These are phyloP conservation scores for Hymenotorrendiella dingleyae DNA, from an alignment of 2,329 filamentous ascomycete species.

Conservation along the genomic window DNA sequence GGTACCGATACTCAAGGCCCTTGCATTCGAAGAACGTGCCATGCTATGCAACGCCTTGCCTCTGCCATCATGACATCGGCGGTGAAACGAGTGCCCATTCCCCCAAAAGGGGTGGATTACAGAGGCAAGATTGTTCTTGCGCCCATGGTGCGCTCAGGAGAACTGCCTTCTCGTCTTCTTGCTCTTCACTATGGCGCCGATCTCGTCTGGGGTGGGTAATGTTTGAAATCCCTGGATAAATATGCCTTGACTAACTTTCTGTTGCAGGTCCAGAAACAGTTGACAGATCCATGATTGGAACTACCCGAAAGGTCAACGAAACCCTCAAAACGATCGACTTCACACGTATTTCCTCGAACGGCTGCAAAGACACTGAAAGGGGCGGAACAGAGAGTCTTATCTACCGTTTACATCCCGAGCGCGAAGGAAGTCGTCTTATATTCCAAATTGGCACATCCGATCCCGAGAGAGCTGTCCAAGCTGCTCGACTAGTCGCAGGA, in stretches of 20 bases:
- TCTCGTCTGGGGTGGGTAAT: conserved; percentile 76
- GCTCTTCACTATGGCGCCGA: conserved; percentile 94
- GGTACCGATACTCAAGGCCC: not conserved
- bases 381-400: conserved; percentile 63
- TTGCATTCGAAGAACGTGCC: not conserved
- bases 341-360: conserved; percentile 68
- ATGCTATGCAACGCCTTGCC: conserved; percentile 32
- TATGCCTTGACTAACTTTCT: no score
- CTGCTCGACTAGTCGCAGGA: conserved; percentile 74
- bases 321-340: conserved; percentile 79
- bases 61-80: conserved; percentile 52
- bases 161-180: conserved; percentile 81
- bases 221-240: not conserved
- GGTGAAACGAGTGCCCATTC: conserved; percentile 71
- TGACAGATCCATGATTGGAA: conserved; percentile 86
- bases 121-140: conserved; percentile 89
- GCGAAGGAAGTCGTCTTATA: conserved; percentile 70
- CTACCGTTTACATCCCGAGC: conserved; percentile 73
- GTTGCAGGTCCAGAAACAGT: conserved; percentile 79
- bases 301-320: conserved; percentile 69
- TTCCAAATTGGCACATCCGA: conserved; percentile 90
- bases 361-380: conserved; percentile 49
- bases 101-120: conserved; percentile 85
- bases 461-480: conserved; percentile 75
- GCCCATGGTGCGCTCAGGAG: conserved; percentile 97